These are phyloP conservation scores for Phtheirospermum japonicum DNA, from an alignment of 257 asterid genomes.

Conservation along the genomic window DNA sequence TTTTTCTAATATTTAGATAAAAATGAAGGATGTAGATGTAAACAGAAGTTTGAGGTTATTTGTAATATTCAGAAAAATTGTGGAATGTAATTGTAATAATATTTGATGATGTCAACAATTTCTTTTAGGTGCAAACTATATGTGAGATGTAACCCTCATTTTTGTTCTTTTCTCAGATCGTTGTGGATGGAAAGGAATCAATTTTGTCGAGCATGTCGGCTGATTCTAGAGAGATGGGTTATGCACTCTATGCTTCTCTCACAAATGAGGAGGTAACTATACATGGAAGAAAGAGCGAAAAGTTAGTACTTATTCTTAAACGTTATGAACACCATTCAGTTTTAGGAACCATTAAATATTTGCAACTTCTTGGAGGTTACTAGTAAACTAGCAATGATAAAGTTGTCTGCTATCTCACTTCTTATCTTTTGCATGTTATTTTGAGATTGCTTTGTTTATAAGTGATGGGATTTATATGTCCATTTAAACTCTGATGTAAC, in stretches of 20 bases:
- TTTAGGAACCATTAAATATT: conserved; percentile 75
- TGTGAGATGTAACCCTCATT: background rate
- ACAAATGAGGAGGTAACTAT: conserved; percentile 76
- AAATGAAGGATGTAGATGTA: background rate
- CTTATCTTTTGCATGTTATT: conserved; percentile 17
- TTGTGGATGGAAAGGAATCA: conserved; percentile 69
- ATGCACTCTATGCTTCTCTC: conserved; percentile 73
- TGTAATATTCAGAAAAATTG: no score
- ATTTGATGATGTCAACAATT: no score
- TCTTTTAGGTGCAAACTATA: background rate
- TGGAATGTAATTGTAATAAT: no score
- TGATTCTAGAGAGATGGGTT: conserved; percentile 70
- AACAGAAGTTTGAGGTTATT: no score
- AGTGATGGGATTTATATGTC: conserved; percentile 9
- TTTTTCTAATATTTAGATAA: background rate
- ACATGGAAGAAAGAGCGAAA: no score
- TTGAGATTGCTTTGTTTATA: conserved; percentile 25
- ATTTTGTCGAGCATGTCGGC: conserved; percentile 76
- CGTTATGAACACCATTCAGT: no score
- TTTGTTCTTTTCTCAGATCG: conserved; percentile 50
- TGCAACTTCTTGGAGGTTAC: conserved; percentile 88
- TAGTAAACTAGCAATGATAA: conserved; percentile 94
- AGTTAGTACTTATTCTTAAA: no score
- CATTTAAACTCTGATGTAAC: conserved; percentile 16
- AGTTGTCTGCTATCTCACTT: conserved; percentile 8